Conservation (phyloP, 176 grass and related monocot genomes). For the Carex cristatella region DNA sequence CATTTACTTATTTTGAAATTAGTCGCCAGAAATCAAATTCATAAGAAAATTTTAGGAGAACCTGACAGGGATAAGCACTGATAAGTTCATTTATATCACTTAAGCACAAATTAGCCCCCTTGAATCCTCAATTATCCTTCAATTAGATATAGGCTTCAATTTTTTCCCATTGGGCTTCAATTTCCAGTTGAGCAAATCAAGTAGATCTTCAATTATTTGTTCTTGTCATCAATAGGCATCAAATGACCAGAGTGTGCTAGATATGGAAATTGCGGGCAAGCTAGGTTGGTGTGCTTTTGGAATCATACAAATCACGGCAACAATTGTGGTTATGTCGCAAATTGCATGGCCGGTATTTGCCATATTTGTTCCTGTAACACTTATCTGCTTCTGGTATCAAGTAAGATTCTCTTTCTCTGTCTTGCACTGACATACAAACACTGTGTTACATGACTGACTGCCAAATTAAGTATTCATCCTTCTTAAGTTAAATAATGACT, state of each 20-base stretch:
- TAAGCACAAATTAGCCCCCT: background rate
- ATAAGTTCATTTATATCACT: background rate
- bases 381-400: slow-evolving; percentile 58
- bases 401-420: slow-evolving; percentile 39
- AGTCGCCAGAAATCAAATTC: background rate
- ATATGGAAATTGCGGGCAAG: slow-evolving; percentile 63
- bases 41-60: background rate
- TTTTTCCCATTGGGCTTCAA: background rate
- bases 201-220: background rate
- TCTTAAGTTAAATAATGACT: slow-evolving; percentile 26
- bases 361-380: slow-evolving; percentile 82
- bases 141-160: background rate
- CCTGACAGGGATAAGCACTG: too few relatives aligned
- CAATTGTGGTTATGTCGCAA: slow-evolving; percentile 93
- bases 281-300: slow-evolving; percentile 76
- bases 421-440: background rate
- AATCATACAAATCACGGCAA: slow-evolving; percentile 80
- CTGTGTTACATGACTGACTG: slow-evolving; percentile 7
- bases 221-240: slow-evolving; percentile 46
- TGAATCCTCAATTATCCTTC: background rate
- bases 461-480: slow-evolving; percentile 12
- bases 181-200: background rate
- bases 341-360: slow-evolving; percentile 94
- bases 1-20: background rate
- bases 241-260: slow-evolving; percentile 85